phyloP scores from a whole-genome alignment of 495 filamentous ascomycete species.

The Letharia lupina region DNA sequence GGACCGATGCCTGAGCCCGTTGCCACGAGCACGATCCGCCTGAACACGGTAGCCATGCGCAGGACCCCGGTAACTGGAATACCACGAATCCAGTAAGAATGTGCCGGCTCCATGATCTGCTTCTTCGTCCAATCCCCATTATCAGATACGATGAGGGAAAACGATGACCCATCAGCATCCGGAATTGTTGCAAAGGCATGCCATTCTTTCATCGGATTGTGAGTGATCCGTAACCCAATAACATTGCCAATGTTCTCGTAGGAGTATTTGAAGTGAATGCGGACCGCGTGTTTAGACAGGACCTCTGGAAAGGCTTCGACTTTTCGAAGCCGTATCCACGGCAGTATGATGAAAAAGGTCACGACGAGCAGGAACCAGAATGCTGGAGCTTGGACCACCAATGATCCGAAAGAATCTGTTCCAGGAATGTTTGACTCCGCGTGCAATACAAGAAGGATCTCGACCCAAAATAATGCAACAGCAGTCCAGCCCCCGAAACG shows the following conservation, averaged over 20 bases:
- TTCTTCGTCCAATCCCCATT: conserved; percentile 77
- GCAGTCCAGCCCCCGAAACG: conserved; percentile 48
- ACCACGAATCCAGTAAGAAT: conserved; percentile 47
- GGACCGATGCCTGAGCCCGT: conserved; percentile 80
- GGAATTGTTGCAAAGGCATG: conserved; percentile 73
- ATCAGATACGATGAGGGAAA: conserved; percentile 65
- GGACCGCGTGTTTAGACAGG: conserved; percentile 57
- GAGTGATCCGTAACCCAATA: conserved; percentile 43
- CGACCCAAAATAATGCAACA: conserved; percentile 36
- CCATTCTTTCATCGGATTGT: conserved; percentile 61
- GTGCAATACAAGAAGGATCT: conserved; percentile 28
- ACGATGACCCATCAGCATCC: conserved; percentile 41
- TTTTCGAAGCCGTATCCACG: conserved; percentile 58
- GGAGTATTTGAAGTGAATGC: conserved; percentile 51
- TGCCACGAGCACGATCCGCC: conserved; percentile 61
- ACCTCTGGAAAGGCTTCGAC: conserved; percentile 51
- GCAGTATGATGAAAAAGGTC: conserved; percentile 52
- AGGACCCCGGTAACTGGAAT: conserved; percentile 59
- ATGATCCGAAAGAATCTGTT: conserved; percentile 29
- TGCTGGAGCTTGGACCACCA: conserved; percentile 46
- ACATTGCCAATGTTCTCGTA: conserved; percentile 37
- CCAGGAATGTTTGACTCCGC: conserved; percentile 24
- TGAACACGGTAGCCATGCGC: conserved; percentile 62
- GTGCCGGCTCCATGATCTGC: conserved; percentile 47
- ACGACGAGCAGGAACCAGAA: conserved; percentile 62